These are phyloP conservation scores for Gamarada debralockiae DNA, from an alignment of 495 filamentous ascomycete genomes.

Conservation along the genomic window DNA sequence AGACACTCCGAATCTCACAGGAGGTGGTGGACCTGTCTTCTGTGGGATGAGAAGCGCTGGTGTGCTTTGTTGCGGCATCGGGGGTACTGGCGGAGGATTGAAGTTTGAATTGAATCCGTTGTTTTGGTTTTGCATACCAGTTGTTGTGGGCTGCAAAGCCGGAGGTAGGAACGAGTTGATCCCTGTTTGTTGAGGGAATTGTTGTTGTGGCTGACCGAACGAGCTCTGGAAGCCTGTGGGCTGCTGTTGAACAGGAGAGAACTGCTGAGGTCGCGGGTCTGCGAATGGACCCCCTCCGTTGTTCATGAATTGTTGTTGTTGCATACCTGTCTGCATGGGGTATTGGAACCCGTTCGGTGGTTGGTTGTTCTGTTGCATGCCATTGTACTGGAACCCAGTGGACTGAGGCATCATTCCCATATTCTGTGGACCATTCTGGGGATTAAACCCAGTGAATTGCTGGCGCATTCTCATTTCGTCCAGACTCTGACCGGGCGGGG, in stretches of 20 bases:
- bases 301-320: slow-evolving; percentile 32
- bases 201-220: slow-evolving; percentile 33
- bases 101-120: slow-evolving; percentile 50
- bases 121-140: slow-evolving; percentile 48
- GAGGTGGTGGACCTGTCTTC: slow-evolving; percentile 89
- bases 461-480: slow-evolving; percentile 65
- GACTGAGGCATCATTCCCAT: slow-evolving; percentile 39
- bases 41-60: slow-evolving; percentile 69
- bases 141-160: slow-evolving; percentile 50
- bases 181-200: slow-evolving; percentile 41
- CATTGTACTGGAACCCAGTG: slow-evolving; percentile 23
- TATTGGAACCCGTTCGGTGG: slow-evolving; percentile 31
- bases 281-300: slow-evolving; percentile 48
- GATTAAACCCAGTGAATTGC: slow-evolving; percentile 31
- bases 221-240: slow-evolving; percentile 66
- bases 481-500: slow-evolving; percentile 71
- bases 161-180: slow-evolving; percentile 56
- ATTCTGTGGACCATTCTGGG: slow-evolving; percentile 14
- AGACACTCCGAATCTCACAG: slow-evolving; percentile 82
- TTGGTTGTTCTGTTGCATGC: background rate
- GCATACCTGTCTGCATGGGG: slow-evolving; percentile 25
- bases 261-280: slow-evolving; percentile 54
- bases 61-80: slow-evolving; percentile 46
- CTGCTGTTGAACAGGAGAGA: slow-evolving; percentile 59
- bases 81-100: slow-evolving; percentile 35